Base-by-base conservation (phyloP, 257 asterid species). In the Orobanche coerulescens region DNA sequence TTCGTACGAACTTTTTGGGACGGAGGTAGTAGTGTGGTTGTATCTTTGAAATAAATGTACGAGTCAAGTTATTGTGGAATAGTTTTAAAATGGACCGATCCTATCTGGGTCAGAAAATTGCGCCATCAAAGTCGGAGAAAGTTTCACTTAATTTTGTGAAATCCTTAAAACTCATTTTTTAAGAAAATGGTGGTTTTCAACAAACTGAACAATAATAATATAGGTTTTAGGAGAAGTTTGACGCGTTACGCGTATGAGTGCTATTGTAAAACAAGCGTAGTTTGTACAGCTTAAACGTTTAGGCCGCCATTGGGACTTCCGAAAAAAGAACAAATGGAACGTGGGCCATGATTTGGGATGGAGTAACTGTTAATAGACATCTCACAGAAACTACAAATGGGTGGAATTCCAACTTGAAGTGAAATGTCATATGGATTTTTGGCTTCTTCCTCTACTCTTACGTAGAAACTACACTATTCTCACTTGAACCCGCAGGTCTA, bases 401-500 rank as follows among this genome's bases (percentile, higher is more conserved):
- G 31, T n/a, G 31, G 8, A 22, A 6, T 50, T 50, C 47, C 10
- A 26, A 34, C 68, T 19, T 19, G 19, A 34, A 50, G 69, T 64
- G 22, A 50, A 31, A 22, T n/a, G n/a, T n/a, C n/a, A 25, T 26
- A 2, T 34, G 33, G 48, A 44, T 34, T 7, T 47, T 50, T n/a
- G 23, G 33, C 33, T 36, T 48, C 0, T 50, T 36, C 43, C 19
- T 19, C 6, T 2, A 48, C 53, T 18, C 18, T 58, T 10, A 14
- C 42, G 37, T 56, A 28, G 48, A 4, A 44, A 31, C n/a, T 18
- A 5, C 10, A 14, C 12, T 6, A 0, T 8, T 33, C 15, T 18
- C 26, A 51, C 10, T n/a, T n/a, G n/a, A 23, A 40, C 30, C 13
- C 62, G 33, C 85, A 90, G 97, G 52, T 90, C 13, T 85, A 87